Base-by-base conservation (phyloP, 371 early-diverging fungal species). In the Lichtheimia ramosa region DNA sequence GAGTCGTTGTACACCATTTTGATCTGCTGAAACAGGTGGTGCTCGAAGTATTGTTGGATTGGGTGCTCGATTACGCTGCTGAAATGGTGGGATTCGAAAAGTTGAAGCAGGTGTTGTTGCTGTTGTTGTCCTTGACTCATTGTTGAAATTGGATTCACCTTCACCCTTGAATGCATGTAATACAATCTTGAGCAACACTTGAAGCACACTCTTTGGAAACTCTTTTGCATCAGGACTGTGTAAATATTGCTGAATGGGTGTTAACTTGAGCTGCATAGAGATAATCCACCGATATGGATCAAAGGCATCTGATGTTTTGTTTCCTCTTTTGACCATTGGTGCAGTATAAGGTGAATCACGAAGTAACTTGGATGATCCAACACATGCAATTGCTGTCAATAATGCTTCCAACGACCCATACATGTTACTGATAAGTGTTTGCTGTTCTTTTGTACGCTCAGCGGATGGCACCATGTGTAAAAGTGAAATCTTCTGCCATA, bases 111-210 rank as follows among this genome's bases (percentile, higher is more conserved):
- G 15, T 15, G 55, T 21, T 3, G 55, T 28, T 8, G 40, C 8
- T 21, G 48, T 61, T 21, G 34, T 14, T 2, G 56, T 66, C n/a
- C n/a, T n/a, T n/a, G n/a, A n/a, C 24, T 74, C 78, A 5, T 70
- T 58, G 28, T 58, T 71, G 12, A 51, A 52, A 54, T 60, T 71
- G 5, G 66, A 68, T 61, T 91, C 89, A 0, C 89, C 90, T 21
- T 90, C 85, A 0, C 82, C 90, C 59, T 87, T 90, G 63, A 93
- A 64, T n/a, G 92, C 79, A 52, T 88, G 83, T 25, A 75, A 68
- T n/a, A 92, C 65, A 20, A 83, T 79, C 25, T 80, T 79, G 34
- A 91, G 62, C 16, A 90, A 54, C 5, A 74, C 63, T 49, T 81
- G 81, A 16, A 85, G 67, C 5, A 87, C 59, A 21, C 65, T 57